Conservation (phyloP, 495 filamentous ascomycete species). For the Talaromyces proteolyticus region DNA sequence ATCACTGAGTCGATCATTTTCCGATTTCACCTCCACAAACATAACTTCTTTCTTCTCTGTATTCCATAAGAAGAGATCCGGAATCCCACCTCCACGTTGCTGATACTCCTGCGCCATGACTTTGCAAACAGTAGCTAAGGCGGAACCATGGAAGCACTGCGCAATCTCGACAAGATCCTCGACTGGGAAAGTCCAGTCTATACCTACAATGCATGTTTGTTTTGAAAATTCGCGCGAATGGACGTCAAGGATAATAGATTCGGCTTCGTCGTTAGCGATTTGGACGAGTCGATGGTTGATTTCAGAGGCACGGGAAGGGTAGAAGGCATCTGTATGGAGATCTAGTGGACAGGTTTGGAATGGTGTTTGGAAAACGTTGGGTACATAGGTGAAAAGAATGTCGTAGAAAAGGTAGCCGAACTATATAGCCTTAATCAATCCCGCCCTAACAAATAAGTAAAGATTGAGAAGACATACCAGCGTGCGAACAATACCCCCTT, state of each 20-base stretch:
- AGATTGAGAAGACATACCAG: constrained; percentile 42
- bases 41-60: constrained; percentile 53
- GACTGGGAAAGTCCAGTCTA: constrained; percentile 84
- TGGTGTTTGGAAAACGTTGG: constrained; percentile 93
- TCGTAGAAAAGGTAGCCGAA: constrained; percentile 93
- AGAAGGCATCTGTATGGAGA: constrained; percentile 91
- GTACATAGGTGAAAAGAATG: constrained; percentile 86
- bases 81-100: constrained; percentile 80
- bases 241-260: constrained; percentile 58
- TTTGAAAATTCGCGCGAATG: constrained; percentile 58
- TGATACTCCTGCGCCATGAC: constrained; percentile 93
- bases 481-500: constrained; percentile 85
- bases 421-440: constrained; percentile 9
- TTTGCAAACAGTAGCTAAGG: constrained; percentile 78
- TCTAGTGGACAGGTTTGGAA: constrained; percentile 94
- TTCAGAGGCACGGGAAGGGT: constrained; percentile 72
- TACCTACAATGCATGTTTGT: constrained; percentile 77
- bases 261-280: constrained; percentile 71
- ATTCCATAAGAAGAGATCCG: constrained; percentile 88
- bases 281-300: constrained; percentile 85
- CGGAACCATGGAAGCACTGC: constrained; percentile 71
- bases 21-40: constrained; percentile 90
- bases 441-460: too few relatives aligned
- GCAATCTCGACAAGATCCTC: constrained; percentile 80
- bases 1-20: constrained; percentile 94